Base-by-base conservation (phyloP, 306 rosid genomes). In the Sesbania bispinosa region DNA sequence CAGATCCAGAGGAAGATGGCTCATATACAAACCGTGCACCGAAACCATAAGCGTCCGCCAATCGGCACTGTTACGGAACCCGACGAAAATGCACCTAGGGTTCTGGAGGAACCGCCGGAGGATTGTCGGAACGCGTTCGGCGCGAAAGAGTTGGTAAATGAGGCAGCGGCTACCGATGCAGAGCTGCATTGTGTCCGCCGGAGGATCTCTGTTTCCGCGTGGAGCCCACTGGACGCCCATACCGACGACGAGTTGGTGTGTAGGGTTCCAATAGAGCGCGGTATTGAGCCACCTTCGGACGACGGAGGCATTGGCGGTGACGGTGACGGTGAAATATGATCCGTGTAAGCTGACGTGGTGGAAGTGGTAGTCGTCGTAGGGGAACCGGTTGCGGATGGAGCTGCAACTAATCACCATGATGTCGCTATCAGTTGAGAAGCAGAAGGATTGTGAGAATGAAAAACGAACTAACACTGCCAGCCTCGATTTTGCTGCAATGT, bases 211-310 rank as follows among this genome's bases (percentile, higher is more conserved):
- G 2, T n/a, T n/a, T n/a, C 3, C 7, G 14, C 19, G 6, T 0
- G 89, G 83, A 14, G 77, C 79, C 87, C 87, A 85, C n/a, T 85
- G 85, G n/a, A 85, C 75, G 45, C 85, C 87, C 57, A 82, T 81
- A 8, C 87, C 87, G 10, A 80, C 80, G 14, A 82, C 21, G 46
- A 82, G n/a, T n/a, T n/a, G n/a, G n/a, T n/a, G n/a, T n/a, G n/a
- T n/a, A n/a, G n/a, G n/a, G n/a, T n/a, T n/a, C n/a, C n/a, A n/a
- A n/a, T 30, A 6, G 6, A 48, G 51, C 11, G 18, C 29, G 13
- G 24, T 0, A 1, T 0, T 0, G 6, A 82, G n/a, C 89, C 89
- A 85, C 8, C 4, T 36, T 7, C 20, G 30, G 23, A 66, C 83
- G 33, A 47, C 69, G 70, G 59, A 47, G 15, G 82, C 54, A 0